These are phyloP conservation scores for Setaria viridis DNA, from an alignment of 202 grass and related monocot species.

Conservation along the genomic window DNA sequence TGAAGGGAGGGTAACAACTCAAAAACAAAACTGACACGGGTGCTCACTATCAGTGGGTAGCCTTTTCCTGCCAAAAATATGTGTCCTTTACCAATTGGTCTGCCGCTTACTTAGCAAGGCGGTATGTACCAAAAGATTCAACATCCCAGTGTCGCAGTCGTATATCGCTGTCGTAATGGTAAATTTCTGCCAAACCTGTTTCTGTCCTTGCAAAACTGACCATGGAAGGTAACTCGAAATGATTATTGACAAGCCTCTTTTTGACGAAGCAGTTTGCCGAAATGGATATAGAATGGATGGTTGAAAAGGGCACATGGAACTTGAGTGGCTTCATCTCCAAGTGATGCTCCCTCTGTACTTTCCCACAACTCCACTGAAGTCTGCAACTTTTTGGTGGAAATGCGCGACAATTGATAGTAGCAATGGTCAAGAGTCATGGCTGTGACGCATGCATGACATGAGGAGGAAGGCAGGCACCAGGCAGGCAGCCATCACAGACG, in stretches of 20 bases:
- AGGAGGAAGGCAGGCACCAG: constrained; percentile 16
- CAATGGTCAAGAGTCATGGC: constrained; percentile 42
- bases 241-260: constrained; percentile 41
- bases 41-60: constrained; percentile 14
- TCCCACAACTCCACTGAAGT: constrained; percentile 62
- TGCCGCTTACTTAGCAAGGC: constrained; percentile 36
- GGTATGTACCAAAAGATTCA: constrained; percentile 35
- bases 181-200: constrained; percentile 24
- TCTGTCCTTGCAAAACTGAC: constrained; percentile 23
- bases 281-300: constrained; percentile 29
- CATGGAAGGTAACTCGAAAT: constrained; percentile 33
- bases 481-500: constrained; percentile 5
- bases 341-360: constrained; percentile 70
- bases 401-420: constrained; percentile 28
- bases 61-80: neutral
- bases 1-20: constrained; percentile 38
- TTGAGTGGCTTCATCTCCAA: constrained; percentile 80
- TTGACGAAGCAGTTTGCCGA: constrained; percentile 23
- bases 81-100: constrained; percentile 43
- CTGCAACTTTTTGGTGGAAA: constrained; percentile 50
- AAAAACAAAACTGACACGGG: constrained; percentile 3
- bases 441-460: constrained; percentile 82
- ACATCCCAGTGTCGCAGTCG: constrained; percentile 21
- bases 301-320: constrained; percentile 32
- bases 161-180: constrained; percentile 32